Evolutionary conservation across 257 asterid genomes (phyloP), one percentile per base, ranked within the genome.

Genomic region (Anisodus acutangulus): DNA sequence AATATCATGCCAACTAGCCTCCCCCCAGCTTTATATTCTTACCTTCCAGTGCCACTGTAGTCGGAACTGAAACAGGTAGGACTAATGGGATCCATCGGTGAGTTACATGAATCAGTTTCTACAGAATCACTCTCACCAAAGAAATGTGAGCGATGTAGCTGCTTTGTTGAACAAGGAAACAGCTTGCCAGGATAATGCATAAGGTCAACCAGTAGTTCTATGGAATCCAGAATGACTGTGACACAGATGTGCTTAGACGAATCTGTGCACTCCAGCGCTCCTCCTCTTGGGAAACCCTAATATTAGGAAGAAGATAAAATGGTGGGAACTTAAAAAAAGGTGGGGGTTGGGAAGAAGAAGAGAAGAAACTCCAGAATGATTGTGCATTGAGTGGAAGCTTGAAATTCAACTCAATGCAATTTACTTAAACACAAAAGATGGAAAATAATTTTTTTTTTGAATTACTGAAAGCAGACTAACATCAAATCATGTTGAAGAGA

Each of bases 51-150:
- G 85, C 91, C 95, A 43, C 88, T 87, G 89, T 88, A 92, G 81
- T 91, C 94, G 68, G 94, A 69, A 84, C 88, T 84, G 70, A 89
- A 90, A 85, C 94, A 91, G 15, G 91, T 81, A 67, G 98, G 97
- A 86, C 98, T 95, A 88, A 91, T 92, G 57, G 97, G 96, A 84
- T 94, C 98, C 83, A 90, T 76, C 78, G 97, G 98, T 62, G 98
- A 95, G 88, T 91, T 94, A 78, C 92, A 94, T 3, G 98, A 94
- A 85, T 93, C 94, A 85, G 91, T 91, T 86, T 88, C 95, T 16
- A 91, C 92, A 84, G 98, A 94, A 72, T 95, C 97, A 87, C 93
- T 93, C 86, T 93, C 97, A 62, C 92, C 92, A 81, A 92, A 89
- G 84, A 89, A 91, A 88, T 95, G 98, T 88, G 92, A 85, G 84